These are phyloP conservation scores for Lecanicillium sp. DNA, from an alignment of 2,329 filamentous ascomycete species.

Conservation along the genomic window DNA sequence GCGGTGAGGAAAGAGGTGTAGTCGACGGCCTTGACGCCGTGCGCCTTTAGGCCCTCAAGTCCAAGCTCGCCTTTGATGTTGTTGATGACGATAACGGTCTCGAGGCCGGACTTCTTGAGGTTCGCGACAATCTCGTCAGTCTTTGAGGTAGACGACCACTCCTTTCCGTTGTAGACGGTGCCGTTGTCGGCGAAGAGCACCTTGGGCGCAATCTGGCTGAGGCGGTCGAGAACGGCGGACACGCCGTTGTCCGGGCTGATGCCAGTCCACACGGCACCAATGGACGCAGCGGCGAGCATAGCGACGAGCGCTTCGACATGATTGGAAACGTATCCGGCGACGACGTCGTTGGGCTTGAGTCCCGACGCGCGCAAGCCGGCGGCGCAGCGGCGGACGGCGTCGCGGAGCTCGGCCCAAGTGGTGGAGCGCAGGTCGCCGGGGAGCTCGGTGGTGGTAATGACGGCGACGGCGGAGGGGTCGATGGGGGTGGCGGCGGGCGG, in stretches of 20 bases:
- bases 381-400: conserved; percentile 68
- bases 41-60: conserved; percentile 34
- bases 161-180: conserved; percentile 84
- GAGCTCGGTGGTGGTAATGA: conserved; percentile 75
- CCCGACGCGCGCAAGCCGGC: conserved; percentile 62
- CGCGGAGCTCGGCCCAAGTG: conserved; percentile 75
- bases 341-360: conserved; percentile 49
- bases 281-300: conserved; percentile 74
- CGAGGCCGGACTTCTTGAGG: conserved; percentile 54
- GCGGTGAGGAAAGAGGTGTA: conserved; percentile 40
- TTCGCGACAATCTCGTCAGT: conserved; percentile 67
- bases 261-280: conserved; percentile 89
- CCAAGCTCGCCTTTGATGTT: conserved; percentile 48
- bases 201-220: conserved; percentile 78
- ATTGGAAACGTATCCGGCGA: conserved; percentile 80
- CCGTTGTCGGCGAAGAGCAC: conserved; percentile 85
- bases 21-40: conserved; percentile 36
- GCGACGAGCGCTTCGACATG: conserved; percentile 81
- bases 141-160: conserved; percentile 75
- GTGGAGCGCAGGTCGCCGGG: conserved; percentile 50
- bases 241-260: conserved; percentile 91
- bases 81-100: conserved; percentile 68
- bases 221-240: conserved; percentile 79
- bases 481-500: conserved; percentile 42
- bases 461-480: conserved; percentile 57